phyloP scores from a whole-genome alignment of 495 filamentous ascomycete species.

The Penicillium subrubescens region DNA sequence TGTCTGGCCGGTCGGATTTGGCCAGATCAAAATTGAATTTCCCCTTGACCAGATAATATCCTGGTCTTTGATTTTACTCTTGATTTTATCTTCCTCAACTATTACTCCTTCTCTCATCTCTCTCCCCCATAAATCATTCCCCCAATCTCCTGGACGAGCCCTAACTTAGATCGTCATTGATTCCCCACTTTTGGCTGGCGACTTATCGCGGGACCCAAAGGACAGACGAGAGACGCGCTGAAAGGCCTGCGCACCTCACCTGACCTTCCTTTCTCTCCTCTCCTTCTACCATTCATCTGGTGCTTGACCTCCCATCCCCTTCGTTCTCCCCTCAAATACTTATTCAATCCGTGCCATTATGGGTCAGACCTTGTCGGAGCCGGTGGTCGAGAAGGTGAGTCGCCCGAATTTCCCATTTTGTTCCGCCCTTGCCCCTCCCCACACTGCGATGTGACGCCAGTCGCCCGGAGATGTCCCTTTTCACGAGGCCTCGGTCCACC shows the following conservation, averaged over 20 bases:
- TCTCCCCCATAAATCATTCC: neutral
- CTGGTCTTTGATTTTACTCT: conserved; percentile 6
- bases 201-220: conserved; percentile 31
- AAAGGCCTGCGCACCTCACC: conserved; percentile 35
- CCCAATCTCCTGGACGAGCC: conserved; percentile 14
- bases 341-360: conserved; percentile 55
- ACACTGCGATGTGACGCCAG: conserved; percentile 29
- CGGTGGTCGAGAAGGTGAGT: conserved; percentile 96
- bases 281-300: conserved; percentile 26
- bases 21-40: neutral
- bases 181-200: conserved; percentile 31
- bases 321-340: conserved; percentile 6
- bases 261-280: conserved; percentile 26
- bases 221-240: conserved; percentile 28
- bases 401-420: conserved; percentile 24
- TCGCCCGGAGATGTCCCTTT: conserved; percentile 15
- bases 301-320: conserved; percentile 20
- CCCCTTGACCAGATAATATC: neutral
- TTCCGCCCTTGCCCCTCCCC: conserved; percentile 33
- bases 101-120: conserved; percentile 3
- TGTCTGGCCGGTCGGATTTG: conserved; percentile 4
- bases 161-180: conserved; percentile 27
- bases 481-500: conserved; percentile 10
- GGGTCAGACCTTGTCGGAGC: conserved; percentile 99
- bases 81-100: neutral